Evolutionary conservation across 75 land plant species (phyloP), one percentile per base, ranked within the genome.

Genomic region (Pseudotsuga menziesii): DNA sequence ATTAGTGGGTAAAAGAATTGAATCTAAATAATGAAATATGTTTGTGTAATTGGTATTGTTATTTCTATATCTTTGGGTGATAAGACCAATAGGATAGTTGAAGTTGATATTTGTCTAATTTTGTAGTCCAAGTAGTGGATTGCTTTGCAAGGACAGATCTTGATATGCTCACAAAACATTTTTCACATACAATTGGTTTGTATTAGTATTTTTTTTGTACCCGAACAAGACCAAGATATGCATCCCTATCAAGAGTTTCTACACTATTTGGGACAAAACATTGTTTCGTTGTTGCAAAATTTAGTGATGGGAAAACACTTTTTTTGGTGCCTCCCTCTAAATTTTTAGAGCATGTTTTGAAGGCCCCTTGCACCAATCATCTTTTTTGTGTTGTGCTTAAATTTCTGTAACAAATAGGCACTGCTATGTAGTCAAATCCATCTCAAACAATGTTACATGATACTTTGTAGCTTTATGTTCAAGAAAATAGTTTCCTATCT

Each of bases 301-400:
- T 91, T 76, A 88, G 84, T 76, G 96, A 95, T 84, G 96, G 93
- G 16, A 91, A 91, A 36, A 86, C 90, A 7, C 72, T 95, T 19
- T 95, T 95, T 81, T 85, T 95, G 78, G 96, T 93, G 58, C 98
- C 98, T 52, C 98, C 98, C 3, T 95, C 98, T 23, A 91, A 92
- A 20, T 95, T 95, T 59, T 73, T 92, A 16, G 82, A 88, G 32
- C 74, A 91, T 52, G 91, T 95, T 69, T 80, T 95, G 66, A 91
- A 91, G 74, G 84, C 89, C 15, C 44, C 80, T 61, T 90, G 95
- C 22, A 89, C 89, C 57, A 90, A 91, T 69, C 88, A 92, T 44
- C 83, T 95, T 11, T 92, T 93, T 88, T 93, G 98, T 66, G 87
- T 95, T 27, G 93, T 95, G 71, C 82, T 95, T 23, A 91, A 88